Evolutionary conservation across 1,284 basidiomycete genomes (phyloP).

Genomic region (Trametes versicolor): DNA sequence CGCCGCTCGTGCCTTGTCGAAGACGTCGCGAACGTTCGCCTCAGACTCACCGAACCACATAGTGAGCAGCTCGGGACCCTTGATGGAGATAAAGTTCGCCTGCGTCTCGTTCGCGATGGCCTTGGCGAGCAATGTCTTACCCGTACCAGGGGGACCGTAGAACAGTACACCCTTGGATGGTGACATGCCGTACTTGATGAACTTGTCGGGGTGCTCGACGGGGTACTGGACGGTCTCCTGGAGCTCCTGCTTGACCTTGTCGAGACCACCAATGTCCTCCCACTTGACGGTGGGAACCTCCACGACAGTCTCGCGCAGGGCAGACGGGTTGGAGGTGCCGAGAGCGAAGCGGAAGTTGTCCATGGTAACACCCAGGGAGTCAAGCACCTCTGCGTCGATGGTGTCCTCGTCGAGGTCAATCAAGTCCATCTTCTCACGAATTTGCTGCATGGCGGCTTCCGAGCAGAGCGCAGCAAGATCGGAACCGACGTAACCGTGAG

Average conservation of each 20-base stretch:
- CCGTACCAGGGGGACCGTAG: slow-evolving; percentile 97
- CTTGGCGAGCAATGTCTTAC: slow-evolving; percentile 96
- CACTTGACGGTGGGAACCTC: slow-evolving; percentile 97
- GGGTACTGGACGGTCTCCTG: slow-evolving; percentile 99
- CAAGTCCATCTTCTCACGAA: slow-evolving; percentile 97
- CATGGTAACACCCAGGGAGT: slow-evolving; percentile 96
- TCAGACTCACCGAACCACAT: slow-evolving; percentile 99
- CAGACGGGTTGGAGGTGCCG: slow-evolving; percentile 95
- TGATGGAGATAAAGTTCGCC: slow-evolving; percentile 98
- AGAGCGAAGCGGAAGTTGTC: slow-evolving; percentile 99
- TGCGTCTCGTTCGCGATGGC: slow-evolving; percentile 99
- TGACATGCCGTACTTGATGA: slow-evolving; percentile 99
- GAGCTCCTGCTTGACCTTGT: slow-evolving; percentile 99
- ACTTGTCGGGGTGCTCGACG: slow-evolving; percentile 99
- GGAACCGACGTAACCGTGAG: slow-evolving; percentile 98
- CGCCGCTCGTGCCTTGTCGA: slow-evolving; percentile 99
- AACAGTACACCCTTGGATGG: slow-evolving; percentile 99
- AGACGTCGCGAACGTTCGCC: slow-evolving; percentile 99
- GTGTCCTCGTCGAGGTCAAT: slow-evolving; percentile 95
- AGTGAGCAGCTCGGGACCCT: slow-evolving; percentile 96
- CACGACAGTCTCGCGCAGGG: slow-evolving; percentile 95
- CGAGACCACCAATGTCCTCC: slow-evolving; percentile 99
- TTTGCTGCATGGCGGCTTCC: slow-evolving; percentile 98
- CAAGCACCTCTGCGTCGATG: slow-evolving; percentile 96
- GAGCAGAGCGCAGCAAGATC: slow-evolving; percentile 97